phyloP scores from a whole-genome alignment of 208 protist species.

The Wallacemonas sp. region DNA sequence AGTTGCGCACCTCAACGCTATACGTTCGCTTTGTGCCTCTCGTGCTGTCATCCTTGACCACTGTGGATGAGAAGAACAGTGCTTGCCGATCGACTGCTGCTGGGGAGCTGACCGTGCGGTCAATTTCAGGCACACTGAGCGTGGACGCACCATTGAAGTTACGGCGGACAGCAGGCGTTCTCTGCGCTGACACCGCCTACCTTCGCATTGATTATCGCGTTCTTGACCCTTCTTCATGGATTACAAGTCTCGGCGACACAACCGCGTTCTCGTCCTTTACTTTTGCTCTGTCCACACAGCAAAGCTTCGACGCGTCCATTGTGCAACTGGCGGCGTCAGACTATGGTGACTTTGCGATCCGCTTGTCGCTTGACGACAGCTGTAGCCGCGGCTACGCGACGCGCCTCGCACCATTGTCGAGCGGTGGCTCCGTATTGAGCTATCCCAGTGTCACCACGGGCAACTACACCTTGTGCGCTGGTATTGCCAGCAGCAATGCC shows the following conservation, averaged over 20 bases:
- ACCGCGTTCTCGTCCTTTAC: constrained; percentile 19
- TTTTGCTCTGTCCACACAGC: constrained; percentile 35
- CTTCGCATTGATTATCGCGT: constrained; percentile 63
- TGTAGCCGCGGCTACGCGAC: constrained; percentile 37
- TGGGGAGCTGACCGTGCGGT: constrained; percentile 26
- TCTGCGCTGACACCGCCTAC: constrained; percentile 50
- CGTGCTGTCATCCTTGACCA: not conserved
- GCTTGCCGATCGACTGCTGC: constrained; percentile 22
- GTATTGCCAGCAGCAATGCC: constrained; percentile 25
- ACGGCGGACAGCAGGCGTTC: constrained; percentile 34
- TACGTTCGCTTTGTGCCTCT: constrained; percentile 27
- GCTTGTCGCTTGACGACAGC: constrained; percentile 31
- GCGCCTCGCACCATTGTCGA: not conserved
- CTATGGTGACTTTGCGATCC: constrained; percentile 33
- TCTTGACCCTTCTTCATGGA: constrained; percentile 32
- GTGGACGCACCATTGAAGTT: constrained; percentile 37
- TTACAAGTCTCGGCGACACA: constrained; percentile 34
- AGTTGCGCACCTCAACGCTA: constrained; percentile 17
- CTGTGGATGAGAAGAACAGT: constrained; percentile 16
- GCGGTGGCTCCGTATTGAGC: not conserved
- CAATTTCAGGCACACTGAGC: constrained; percentile 29
- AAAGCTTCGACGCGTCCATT: constrained; percentile 31
- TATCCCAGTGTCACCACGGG: constrained; percentile 15
- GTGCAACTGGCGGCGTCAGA: constrained; percentile 3
- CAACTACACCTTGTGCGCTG: constrained; percentile 41